These are phyloP conservation scores for Sindora glabra DNA, from an alignment of 306 rosid species.

Conservation along the genomic window DNA sequence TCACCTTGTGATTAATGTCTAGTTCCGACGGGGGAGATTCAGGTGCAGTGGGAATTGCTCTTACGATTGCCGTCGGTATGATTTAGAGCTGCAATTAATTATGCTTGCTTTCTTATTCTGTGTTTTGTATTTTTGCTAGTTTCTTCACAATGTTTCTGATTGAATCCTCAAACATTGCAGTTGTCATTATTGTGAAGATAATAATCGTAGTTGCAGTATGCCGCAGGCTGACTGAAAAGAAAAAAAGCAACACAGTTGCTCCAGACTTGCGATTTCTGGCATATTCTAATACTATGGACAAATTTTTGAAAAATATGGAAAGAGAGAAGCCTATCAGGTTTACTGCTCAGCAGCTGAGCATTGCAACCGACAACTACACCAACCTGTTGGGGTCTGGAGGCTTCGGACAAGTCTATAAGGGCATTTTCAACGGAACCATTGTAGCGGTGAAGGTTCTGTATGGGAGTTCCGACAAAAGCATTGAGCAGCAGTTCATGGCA, in stretches of 20 bases:
- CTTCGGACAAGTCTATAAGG: constrained; percentile 24
- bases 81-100: not conserved
- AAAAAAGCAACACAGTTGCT: not conserved
- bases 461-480: constrained; percentile 1
- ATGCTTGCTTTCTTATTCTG: not conserved
- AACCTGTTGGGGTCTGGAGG: constrained; percentile 24
- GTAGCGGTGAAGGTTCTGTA: constrained; percentile 26
- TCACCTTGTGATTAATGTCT: not conserved
- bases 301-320: constrained; percentile 10
- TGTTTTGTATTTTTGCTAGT: not conserved
- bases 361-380: constrained; percentile 14
- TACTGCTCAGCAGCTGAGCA: constrained; percentile 4
- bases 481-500: constrained; percentile 30
- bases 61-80: not conserved
- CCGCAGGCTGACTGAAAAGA: not conserved
- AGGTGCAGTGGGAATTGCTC: not conserved
- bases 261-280: not conserved
- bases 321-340: constrained; percentile 21
- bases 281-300: constrained; percentile 11
- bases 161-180: not conserved
- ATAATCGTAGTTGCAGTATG: not conserved
- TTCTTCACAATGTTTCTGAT: not conserved
- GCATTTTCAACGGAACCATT: constrained; percentile 4
- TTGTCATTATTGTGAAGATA: not conserved
- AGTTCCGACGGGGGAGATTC: not conserved